Evolutionary conservation across 1,284 basidiomycete species (phyloP).

Genomic region (Leccinum subrobustum): DNA sequence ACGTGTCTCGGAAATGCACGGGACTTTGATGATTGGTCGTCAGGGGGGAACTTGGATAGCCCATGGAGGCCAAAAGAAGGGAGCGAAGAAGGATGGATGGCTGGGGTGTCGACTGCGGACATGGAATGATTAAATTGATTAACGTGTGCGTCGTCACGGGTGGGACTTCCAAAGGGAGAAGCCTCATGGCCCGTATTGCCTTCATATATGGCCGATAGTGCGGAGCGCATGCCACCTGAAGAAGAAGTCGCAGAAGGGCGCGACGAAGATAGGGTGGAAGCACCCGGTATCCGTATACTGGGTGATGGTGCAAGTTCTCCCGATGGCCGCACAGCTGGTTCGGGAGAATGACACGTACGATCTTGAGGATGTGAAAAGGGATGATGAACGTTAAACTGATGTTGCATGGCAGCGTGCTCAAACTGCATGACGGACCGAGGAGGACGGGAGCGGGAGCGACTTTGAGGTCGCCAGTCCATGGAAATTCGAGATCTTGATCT

Average conservation of each 20-base stretch:
- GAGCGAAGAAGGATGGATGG: constrained; percentile 64
- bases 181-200: constrained; percentile 39
- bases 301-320: constrained; percentile 34
- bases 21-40: constrained; percentile 40
- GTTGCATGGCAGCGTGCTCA: constrained; percentile 42
- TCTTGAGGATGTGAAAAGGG: constrained; percentile 37
- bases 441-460: constrained; percentile 72
- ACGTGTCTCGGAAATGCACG: constrained; percentile 77
- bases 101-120: constrained; percentile 49
- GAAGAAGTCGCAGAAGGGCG: constrained; percentile 48
- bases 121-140: constrained; percentile 40
- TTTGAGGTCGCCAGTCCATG: constrained; percentile 78
- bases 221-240: constrained; percentile 36
- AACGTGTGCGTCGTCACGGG: constrained; percentile 39
- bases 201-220: constrained; percentile 59
- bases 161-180: constrained; percentile 30
- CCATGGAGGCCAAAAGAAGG: constrained; percentile 64
- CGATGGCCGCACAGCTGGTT: constrained; percentile 26
- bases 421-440: constrained; percentile 48
- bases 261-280: constrained; percentile 46
- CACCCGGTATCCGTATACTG: constrained; percentile 51
- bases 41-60: constrained; percentile 43
- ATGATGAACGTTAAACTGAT: constrained; percentile 43
- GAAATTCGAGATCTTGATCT: constrained; percentile 90
- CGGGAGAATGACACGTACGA: constrained; percentile 30